Evolutionary conservation across 2,329 filamentous ascomycete genomes (phyloP), one percentile per base, ranked within the genome.

Genomic region (Alternaria brassicicola): DNA sequence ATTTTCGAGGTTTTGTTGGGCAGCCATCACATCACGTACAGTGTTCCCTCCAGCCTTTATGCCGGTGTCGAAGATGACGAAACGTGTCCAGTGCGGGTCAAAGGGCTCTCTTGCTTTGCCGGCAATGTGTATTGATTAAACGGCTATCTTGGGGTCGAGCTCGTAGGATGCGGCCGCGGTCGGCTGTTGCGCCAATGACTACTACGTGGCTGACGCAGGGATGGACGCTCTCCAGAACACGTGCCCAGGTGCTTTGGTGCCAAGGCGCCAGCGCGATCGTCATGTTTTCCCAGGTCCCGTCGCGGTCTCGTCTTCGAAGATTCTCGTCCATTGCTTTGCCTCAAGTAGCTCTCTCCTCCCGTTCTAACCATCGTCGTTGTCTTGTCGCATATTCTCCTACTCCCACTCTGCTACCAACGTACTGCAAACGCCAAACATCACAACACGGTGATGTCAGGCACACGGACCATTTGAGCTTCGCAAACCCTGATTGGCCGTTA

Each of bases 61-160:
- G 41, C 7, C 9, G 30, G 17, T 21, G 25, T 13, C 13, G 13
- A 13, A 26, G n/a, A 48, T 49, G 49, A 59, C 50, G 65, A 66
- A 69, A 72, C 68, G 70, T 74, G 69, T 71, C 64, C 59, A 62
- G 15, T 67, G 65, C 68, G 62, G 65, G 57, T 58, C 41, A 66
- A 68, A 55, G 55, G 68, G 65, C 56, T 63, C 53, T 61, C 62
- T 60, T 57, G 51, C 52, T 58, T 52, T 62, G 45, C 57, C 57
- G 59, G 63, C 59, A 67, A 59, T 62, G 63, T 67, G 63, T 54
- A 66, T 70, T 69, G 61, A 68, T 70, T 69, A 61, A 70, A 51
- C 51, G 35, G 54, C 57, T 51, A 55, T 57, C 51, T 35, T 56
- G 55, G 52, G 47, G 31, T 42, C 42, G 35, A 48, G 45, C 26